Percentiles rank a stretch among this genome's conserved stretches.
Evolutionary conservation across 176 grass and related monocot species (phyloP).

Genomic region (Cocos nucifera): DNA sequence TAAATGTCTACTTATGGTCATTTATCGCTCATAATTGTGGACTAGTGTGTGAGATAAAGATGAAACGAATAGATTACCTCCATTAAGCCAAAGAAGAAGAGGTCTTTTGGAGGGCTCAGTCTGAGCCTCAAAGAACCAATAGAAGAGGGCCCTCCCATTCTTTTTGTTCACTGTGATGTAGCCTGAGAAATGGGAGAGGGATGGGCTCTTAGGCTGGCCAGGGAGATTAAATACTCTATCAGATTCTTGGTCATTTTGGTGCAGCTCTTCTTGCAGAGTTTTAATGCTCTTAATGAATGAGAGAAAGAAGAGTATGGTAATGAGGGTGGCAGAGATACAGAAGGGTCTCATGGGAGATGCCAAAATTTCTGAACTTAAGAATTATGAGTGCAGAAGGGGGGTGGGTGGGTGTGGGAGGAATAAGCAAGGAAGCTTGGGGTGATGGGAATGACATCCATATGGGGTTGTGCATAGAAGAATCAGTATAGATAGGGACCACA

Average conservation of each 20-base stretch:
- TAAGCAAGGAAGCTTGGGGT: too few species aligned
- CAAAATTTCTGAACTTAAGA: too few species aligned
- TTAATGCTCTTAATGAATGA: not conserved
- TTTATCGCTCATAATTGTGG: not conserved
- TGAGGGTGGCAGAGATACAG: not conserved
- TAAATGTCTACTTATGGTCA: slow-evolving; percentile 1
- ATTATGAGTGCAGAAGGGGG: too few species aligned
- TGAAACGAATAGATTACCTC: slow-evolving; percentile 28
- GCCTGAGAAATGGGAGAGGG: slow-evolving; percentile 19
- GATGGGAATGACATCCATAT: too few species aligned
- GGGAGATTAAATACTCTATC: slow-evolving; percentile 23
- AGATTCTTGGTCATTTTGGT: slow-evolving; percentile 19
- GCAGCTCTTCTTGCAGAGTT: slow-evolving; percentile 1
- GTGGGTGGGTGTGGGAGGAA: too few species aligned
- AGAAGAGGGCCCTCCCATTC: slow-evolving; percentile 17
- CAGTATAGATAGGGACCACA: too few species aligned
- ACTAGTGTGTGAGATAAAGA: not conserved
- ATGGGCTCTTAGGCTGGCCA: slow-evolving; percentile 13
- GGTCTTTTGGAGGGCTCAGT: slow-evolving; percentile 31
- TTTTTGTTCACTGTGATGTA: slow-evolving; percentile 14
- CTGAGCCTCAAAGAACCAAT: slow-evolving; percentile 76
- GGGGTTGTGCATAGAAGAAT: too few species aligned
- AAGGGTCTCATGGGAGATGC: not conserved
- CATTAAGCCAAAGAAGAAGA: slow-evolving; percentile 78
- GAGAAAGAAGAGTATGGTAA: not conserved